A percentile compares a stretch with the other conserved stretches of the same genome.
Conservation (phyloP, 2,329 filamentous ascomycete genomes). For the Phaeosphaeriaceae sp. region DNA sequence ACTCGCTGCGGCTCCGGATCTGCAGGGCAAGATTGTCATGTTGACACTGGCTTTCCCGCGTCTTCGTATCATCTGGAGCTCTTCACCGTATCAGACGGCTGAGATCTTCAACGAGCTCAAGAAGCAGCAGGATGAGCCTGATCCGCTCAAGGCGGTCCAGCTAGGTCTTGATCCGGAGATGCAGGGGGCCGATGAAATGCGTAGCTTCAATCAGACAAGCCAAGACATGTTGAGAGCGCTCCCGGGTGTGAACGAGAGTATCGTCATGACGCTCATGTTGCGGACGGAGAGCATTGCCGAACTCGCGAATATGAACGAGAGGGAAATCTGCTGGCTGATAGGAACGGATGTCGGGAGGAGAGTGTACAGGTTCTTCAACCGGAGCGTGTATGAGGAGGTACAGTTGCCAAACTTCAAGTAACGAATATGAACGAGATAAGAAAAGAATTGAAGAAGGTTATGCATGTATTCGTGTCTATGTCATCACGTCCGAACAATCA, state of each 20-base stretch:
- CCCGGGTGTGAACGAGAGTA: conserved; percentile 79
- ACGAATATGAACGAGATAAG: background rate
- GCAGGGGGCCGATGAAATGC: conserved; percentile 61
- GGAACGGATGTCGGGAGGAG: conserved; percentile 79
- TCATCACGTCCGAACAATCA: background rate
- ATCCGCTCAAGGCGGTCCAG: conserved; percentile 85
- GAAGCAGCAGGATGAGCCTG: conserved; percentile 86
- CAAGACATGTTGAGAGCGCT: conserved; percentile 90
- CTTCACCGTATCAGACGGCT: conserved; percentile 91
- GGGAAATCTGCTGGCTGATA: conserved; percentile 76
- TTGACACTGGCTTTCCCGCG: conserved; percentile 90
- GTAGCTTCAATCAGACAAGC: conserved; percentile 82
- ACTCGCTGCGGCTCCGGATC: conserved; percentile 68
- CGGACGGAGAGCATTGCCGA: conserved; percentile 79
- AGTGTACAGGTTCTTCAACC: conserved; percentile 82
- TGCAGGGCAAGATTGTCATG: conserved; percentile 91
- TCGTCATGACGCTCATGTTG: conserved; percentile 74
- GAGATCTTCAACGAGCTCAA: conserved; percentile 97
- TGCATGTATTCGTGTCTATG: background rate
- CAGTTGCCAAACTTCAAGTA: conserved; percentile 28
- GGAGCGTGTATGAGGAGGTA: conserved; percentile 57
- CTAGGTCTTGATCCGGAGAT: conserved; percentile 75
- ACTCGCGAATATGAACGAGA: conserved; percentile 83
- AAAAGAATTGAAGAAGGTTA: background rate
- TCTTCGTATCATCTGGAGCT: conserved; percentile 92